phyloP scores from a whole-genome alignment of 2,329 filamentous ascomycete genomes.

The Graphiopsis chlorocephala region DNA sequence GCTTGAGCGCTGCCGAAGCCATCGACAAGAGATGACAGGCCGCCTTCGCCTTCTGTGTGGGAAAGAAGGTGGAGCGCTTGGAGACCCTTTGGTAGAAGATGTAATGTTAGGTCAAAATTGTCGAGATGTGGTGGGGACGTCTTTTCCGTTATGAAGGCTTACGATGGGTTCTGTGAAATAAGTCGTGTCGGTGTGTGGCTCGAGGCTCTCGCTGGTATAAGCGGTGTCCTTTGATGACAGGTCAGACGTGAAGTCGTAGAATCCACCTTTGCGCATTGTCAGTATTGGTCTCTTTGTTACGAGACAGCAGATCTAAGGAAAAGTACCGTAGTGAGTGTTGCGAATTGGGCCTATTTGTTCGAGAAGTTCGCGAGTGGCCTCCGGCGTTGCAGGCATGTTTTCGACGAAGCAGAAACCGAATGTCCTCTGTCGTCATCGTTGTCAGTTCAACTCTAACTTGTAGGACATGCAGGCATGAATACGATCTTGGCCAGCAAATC shows the following conservation, averaged over 20 bases:
- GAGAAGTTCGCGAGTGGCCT: conserved; percentile 71
- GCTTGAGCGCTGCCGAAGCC: conserved; percentile 70
- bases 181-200: conserved; percentile 88
- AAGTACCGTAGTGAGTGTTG: conserved; percentile 78
- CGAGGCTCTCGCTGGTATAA: conserved; percentile 81
- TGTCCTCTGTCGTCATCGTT: conserved; percentile 48
- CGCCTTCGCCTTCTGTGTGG: conserved; percentile 68
- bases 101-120: background rate
- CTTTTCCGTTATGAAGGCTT: background rate
- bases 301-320: background rate
- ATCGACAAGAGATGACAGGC: conserved; percentile 79
- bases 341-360: conserved; percentile 83
- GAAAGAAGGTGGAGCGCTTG: conserved; percentile 92
- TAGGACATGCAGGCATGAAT: background rate
- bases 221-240: conserved; percentile 66
- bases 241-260: conserved; percentile 87
- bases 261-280: conserved; percentile 49
- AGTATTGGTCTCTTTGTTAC: background rate
- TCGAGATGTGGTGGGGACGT: background rate
- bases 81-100: conserved; percentile 59
- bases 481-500: conserved; percentile 27
- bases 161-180: conserved; percentile 81
- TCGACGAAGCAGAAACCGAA: conserved; percentile 78
- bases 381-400: conserved; percentile 64
- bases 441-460: background rate